Base-by-base conservation (phyloP, 177 flowering plant species). In the Tripterygium wilfordii region DNA sequence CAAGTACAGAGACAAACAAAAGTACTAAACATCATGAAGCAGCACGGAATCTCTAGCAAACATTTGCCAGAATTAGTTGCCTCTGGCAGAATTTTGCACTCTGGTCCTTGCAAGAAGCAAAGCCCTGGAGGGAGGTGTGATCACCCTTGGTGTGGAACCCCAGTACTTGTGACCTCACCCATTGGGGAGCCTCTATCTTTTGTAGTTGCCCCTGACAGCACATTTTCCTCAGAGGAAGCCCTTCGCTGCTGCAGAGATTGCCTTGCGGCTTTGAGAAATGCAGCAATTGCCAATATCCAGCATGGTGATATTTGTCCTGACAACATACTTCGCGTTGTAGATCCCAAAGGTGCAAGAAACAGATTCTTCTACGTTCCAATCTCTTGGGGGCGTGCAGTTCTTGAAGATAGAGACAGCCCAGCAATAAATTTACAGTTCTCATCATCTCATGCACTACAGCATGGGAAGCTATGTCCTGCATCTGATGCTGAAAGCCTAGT, bases 1-100 rank as follows among this genome's bases (percentile, higher is more conserved):
- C 91, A 77, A 57, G 92, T 87, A 4, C 96, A 84, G 59, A 74
- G 96, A 62, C 96, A 87, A 53, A 84, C 96, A 29, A 87, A 84
- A 53, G 84, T 87, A 35, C 60, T 87, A 33, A 76, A 68, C 64
- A 58, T 71, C 47, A 61, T 87, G 61, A 82, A 72, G 65, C 82
- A 77, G 25, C 71, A 64, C 42, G 92, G 83, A 20, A 45, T 79
- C 42, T 69, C 82, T 3, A 65, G 82, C 64, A 79, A 64, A 47
- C 70, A 74, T 68, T 63, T 87, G 51, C 96, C 96, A 2, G 70
- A 71, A 57, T 56, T 87, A 22, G 53, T 66, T 46, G 76, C 80
- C n/a, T 84, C 91, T 17, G 96, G 96, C n/a, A 56, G 76, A 24
- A 77, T 84, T 38, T 42, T 79, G 54, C 91, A 87, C 58, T 63